Evolutionary conservation across 1,284 basidiomycete genomes (phyloP).

Genomic region (Peniophora sp.): DNA sequence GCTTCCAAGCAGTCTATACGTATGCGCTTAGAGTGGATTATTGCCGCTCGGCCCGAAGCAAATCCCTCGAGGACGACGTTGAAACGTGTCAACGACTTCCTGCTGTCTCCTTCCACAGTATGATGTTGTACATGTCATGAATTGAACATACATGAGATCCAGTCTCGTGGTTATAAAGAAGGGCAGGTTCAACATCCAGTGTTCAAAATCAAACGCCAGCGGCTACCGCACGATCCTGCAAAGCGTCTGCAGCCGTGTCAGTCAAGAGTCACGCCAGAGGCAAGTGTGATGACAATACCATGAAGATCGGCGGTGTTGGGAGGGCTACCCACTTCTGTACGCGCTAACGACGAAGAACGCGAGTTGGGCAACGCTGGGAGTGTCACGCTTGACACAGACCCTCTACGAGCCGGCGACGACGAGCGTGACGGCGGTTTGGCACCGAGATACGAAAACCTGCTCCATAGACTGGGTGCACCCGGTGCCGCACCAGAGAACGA

Average conservation of each 20-base stretch:
- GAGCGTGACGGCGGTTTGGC: not conserved
- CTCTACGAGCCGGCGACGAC: not conserved
- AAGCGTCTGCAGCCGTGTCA: too few species aligned
- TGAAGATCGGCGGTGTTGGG: not conserved
- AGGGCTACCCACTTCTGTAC: not conserved
- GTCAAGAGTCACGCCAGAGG: too few species aligned
- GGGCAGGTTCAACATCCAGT: too few species aligned
- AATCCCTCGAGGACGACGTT: constrained; percentile 73
- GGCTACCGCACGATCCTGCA: too few species aligned
- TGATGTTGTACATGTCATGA: too few species aligned
- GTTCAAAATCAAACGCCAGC: too few species aligned
- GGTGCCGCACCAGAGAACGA: too few species aligned
- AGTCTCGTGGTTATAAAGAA: too few species aligned
- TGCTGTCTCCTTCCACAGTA: constrained; percentile 33
- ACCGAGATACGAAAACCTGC: not conserved
- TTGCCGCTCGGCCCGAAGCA: constrained; percentile 57
- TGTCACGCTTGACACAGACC: not conserved
- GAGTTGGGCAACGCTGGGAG: not conserved
- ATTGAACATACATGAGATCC: too few species aligned
- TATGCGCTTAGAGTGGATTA: constrained; percentile 75
- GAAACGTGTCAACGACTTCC: constrained; percentile 72
- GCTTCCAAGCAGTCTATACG: constrained; percentile 53
- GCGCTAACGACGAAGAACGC: not conserved
- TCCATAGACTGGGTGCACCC: not conserved
- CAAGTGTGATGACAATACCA: not conserved